A percentile compares a stretch with the other conserved stretches of the same genome.
Evolutionary conservation across 2,329 filamentous ascomycete genomes (phyloP).

Genomic region (Aspergillus sp.): DNA sequence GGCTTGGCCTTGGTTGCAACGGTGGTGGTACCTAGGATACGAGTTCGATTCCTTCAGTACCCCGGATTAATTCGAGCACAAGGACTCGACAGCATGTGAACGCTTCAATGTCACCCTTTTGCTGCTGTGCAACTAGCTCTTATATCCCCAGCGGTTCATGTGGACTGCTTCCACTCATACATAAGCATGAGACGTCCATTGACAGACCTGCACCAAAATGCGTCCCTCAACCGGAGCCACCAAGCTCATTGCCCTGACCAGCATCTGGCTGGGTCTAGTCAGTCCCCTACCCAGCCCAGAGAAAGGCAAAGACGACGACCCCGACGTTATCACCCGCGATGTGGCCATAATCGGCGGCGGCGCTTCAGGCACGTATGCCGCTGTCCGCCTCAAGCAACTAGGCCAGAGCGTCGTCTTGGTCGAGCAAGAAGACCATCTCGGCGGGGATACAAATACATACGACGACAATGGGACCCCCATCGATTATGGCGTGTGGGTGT

Average conservation of each 20-base stretch:
- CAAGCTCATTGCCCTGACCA: background rate
- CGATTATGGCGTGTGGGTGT: constrained; percentile 32
- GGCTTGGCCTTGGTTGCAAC: no score
- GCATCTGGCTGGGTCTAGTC: background rate
- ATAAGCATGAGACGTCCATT: background rate
- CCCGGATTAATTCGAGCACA: background rate
- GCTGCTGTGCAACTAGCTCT: background rate
- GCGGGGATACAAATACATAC: constrained; percentile 30
- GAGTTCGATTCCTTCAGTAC: no score
- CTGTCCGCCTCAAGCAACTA: constrained; percentile 26
- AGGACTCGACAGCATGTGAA: background rate
- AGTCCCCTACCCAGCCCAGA: background rate
- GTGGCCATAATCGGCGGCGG: constrained; percentile 33
- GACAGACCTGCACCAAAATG: background rate
- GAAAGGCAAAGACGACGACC: background rate
- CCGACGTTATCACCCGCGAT: constrained; percentile 21
- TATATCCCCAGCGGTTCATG: background rate
- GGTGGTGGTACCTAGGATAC: no score
- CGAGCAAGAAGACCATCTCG: constrained; percentile 26
- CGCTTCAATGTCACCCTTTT: no score
- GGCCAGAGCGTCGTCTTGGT: constrained; percentile 27
- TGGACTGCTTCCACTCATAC: background rate
- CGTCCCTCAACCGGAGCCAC: background rate
- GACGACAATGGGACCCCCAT: constrained; percentile 19
- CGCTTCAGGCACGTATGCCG: constrained; percentile 30